Evolutionary conservation across 2,329 filamentous ascomycete genomes (phyloP).

Genomic region (Onygenales sp.): DNA sequence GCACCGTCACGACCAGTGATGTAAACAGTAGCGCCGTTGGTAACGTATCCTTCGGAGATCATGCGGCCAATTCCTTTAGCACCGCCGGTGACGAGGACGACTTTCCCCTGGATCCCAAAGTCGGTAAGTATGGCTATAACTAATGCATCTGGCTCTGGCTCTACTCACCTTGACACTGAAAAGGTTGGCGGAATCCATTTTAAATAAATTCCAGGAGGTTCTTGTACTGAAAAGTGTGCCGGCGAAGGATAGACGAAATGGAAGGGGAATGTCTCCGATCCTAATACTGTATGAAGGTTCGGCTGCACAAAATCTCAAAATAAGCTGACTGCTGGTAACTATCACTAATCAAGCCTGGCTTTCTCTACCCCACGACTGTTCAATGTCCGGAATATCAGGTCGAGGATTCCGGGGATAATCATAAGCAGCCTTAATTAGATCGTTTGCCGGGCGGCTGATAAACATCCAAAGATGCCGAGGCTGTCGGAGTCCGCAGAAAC

Average conservation of each 20-base stretch:
- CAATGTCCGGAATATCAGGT: no score
- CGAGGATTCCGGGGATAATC: no score
- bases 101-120: constrained; percentile 25
- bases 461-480: constrained; percentile 17
- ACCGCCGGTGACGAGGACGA: constrained; percentile 43
- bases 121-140: constrained; percentile 46
- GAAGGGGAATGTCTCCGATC: neutral
- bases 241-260: neutral
- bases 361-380: no score
- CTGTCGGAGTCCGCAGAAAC: constrained; percentile 8
- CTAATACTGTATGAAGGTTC: no score
- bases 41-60: constrained; percentile 45
- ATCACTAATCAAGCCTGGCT: no score
- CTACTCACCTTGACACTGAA: constrained; percentile 50
- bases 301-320: no score
- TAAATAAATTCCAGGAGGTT: neutral
- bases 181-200: constrained; percentile 47
- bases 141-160: no score
- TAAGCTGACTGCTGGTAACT: no score
- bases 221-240: neutral
- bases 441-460: constrained; percentile 9
- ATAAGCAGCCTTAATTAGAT: neutral
- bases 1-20: constrained; percentile 45
- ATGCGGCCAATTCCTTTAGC: constrained; percentile 45
- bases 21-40: constrained; percentile 44